Base-by-base conservation (phyloP, 805 yeast species). In the Jamesozyma piceae region DNA sequence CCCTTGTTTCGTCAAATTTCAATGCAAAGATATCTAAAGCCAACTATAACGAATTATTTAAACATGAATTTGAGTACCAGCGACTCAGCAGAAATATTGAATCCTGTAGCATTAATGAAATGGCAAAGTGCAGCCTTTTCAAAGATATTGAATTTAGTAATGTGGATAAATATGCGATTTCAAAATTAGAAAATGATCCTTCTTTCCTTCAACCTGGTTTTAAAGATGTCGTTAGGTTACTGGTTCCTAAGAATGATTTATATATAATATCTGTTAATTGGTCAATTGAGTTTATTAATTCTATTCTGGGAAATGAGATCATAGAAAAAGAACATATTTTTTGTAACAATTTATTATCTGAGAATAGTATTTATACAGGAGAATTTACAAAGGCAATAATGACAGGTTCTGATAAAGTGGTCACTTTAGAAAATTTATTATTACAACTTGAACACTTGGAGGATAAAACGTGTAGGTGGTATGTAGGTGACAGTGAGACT, bases 401-500 rank as follows among this genome's bases (percentile, higher is more conserved):
- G 17, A 52, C 60, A 2, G 64, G 65, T 4, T 47, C 52, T 8
- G 64, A 60, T 43, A 60, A 60, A 44, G 42, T 54, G 10, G 36
- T 17, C 4, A 32, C 26, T 2, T 29, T 58, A 26, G 48, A 49
- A 24, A 29, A 37, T 6, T 38, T 51, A 2, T 5, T 49, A 22
- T 13, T 11, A 24, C 28, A 24, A 24, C 6, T 11, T 24, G 28
- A 11, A 24, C 28, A 24, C 6, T 8, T 11, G 6, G 28, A 11
- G 28, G 28, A 24, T 6, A 11, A 24, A 11, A 24, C 28, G 28
- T 24, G 28, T 11, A 24, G 28, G 15, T 59, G 63, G 63, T 61
- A 54, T 42, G 43, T 60, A 18, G 65, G 65, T 11, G 65, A 61
- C 37, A 61, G 65, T 41, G 59, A 55, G 34, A 56, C 62, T 1